Conservation (phyloP, 805 yeast genomes). For the Diddensiella santjacobensis region DNA sequence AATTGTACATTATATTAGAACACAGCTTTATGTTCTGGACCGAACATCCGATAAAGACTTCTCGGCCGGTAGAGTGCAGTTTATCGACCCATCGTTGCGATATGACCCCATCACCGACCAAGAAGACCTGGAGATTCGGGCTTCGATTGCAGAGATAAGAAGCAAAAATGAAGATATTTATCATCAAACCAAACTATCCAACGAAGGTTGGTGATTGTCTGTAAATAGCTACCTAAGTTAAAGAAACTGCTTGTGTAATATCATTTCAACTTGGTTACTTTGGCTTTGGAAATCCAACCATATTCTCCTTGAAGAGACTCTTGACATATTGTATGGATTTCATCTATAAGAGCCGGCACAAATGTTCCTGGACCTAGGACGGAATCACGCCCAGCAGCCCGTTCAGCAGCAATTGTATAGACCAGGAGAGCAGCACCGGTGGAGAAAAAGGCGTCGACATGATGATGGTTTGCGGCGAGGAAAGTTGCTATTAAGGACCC, state of each 20-base stretch:
- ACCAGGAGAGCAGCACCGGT: slow-evolving; percentile 51
- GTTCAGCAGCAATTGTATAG: slow-evolving; percentile 60
- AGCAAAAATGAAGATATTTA: slow-evolving; percentile 5
- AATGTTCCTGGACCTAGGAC: slow-evolving; percentile 54
- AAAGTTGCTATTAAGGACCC: slow-evolving; percentile 67
- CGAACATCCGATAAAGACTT: slow-evolving; percentile 87
- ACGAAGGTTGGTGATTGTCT: slow-evolving; percentile 19
- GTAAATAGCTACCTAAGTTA: neutral
- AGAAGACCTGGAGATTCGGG: slow-evolving; percentile 17
- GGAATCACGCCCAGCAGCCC: slow-evolving; percentile 41
- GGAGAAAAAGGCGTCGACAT: slow-evolving; percentile 41
- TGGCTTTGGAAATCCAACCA: slow-evolving; percentile 1
- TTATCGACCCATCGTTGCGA: slow-evolving; percentile 75
- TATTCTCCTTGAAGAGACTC: slow-evolving; percentile 8
- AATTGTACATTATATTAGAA: slow-evolving; percentile 82
- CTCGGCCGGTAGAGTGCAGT: slow-evolving; percentile 83
- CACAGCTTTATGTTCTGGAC: slow-evolving; percentile 82
- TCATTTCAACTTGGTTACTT: neutral
- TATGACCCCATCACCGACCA: slow-evolving; percentile 61
- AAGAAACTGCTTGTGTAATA: neutral
- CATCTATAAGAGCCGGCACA: slow-evolving; percentile 45
- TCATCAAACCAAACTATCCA: slow-evolving; percentile 12
- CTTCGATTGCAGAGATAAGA: slow-evolving; percentile 6
- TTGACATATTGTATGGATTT: slow-evolving; percentile 25
- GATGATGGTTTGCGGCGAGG: slow-evolving; percentile 45